Conservation (phyloP, 1,284 basidiomycete genomes). For the Marasmius fiardii region DNA sequence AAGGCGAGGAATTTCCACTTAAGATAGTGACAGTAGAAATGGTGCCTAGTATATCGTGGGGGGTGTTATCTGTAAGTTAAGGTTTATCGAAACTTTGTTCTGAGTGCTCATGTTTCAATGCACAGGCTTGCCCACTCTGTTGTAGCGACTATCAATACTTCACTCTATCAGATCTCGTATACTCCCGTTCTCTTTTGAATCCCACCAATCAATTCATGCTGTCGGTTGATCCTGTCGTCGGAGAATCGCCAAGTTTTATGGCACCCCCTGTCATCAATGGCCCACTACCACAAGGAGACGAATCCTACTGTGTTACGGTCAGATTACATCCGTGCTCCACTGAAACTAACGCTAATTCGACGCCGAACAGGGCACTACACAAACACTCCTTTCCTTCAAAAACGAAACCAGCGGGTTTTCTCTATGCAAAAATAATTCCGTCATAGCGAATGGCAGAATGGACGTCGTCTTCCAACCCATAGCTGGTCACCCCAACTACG, state of each 20-base stretch:
- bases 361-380: constrained; percentile 19
- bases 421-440: constrained; percentile 34
- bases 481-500: constrained; percentile 36
- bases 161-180: constrained; percentile 31
- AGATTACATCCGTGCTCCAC: not conserved
- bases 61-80: constrained; percentile 32
- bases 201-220: constrained; percentile 31
- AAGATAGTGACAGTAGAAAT: constrained; percentile 34
- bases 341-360: constrained; percentile 2
- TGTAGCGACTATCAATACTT: constrained; percentile 38
- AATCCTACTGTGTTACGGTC: not conserved
- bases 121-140: constrained; percentile 32
- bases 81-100: not conserved
- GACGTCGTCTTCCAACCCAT: constrained; percentile 39
- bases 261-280: constrained; percentile 25
- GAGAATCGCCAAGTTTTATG: constrained; percentile 37
- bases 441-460: constrained; percentile 31
- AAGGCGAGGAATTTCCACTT: constrained; percentile 25
- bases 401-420: constrained; percentile 34
- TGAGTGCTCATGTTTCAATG: not conserved
- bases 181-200: constrained; percentile 32
- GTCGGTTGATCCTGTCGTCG: constrained; percentile 31
- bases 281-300: not conserved
- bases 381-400: constrained; percentile 31
- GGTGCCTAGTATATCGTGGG: constrained; percentile 33